These are phyloP conservation scores for Rhazya stricta DNA, from an alignment of 257 asterid species.

Conservation along the genomic window DNA sequence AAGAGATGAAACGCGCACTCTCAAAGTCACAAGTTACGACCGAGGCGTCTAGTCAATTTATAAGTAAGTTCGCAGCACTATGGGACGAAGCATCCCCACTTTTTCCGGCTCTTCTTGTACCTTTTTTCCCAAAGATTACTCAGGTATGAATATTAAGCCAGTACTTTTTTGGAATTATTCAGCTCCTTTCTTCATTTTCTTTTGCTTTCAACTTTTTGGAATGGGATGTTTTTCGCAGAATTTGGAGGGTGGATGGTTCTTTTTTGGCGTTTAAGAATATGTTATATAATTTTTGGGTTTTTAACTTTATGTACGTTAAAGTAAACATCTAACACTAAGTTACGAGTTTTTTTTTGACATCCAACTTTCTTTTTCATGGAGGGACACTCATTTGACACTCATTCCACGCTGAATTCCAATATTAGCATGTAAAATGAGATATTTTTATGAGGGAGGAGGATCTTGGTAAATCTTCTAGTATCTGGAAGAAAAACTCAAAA, in stretches of 20 bases:
- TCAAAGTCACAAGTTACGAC: conserved; percentile 18
- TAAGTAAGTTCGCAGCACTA: conserved; percentile 41
- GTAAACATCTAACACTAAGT: too few relatives aligned
- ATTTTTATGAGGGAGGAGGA: conserved; percentile 1
- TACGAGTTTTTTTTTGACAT: too few relatives aligned
- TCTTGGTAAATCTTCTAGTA: conserved; percentile 18
- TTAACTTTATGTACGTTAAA: too few relatives aligned
- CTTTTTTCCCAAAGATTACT: conserved; percentile 26
- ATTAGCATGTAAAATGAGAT: not conserved
- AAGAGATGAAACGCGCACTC: conserved; percentile 4
- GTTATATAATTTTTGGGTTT: too few relatives aligned
- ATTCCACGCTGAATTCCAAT: too few relatives aligned
- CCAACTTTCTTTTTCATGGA: too few relatives aligned
- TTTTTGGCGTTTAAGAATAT: not conserved
- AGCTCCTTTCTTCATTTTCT: not conserved
- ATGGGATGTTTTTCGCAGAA: not conserved
- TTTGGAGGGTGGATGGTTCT: too few relatives aligned
- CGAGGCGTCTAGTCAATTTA: conserved; percentile 40
- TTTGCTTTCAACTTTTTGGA: not conserved
- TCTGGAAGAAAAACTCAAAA: conserved; percentile 12
- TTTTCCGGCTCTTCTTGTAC: conserved; percentile 29
- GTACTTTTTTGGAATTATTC: not conserved
- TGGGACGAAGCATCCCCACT: conserved; percentile 33
- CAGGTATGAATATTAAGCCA: conserved; percentile 8
- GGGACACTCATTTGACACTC: too few relatives aligned